A percentile compares a stretch with the other conserved stretches of the same genome.
These are phyloP conservation scores for Phialophora verrucosa DNA, from an alignment of 2,329 filamentous ascomycete species.

Conservation along the genomic window DNA sequence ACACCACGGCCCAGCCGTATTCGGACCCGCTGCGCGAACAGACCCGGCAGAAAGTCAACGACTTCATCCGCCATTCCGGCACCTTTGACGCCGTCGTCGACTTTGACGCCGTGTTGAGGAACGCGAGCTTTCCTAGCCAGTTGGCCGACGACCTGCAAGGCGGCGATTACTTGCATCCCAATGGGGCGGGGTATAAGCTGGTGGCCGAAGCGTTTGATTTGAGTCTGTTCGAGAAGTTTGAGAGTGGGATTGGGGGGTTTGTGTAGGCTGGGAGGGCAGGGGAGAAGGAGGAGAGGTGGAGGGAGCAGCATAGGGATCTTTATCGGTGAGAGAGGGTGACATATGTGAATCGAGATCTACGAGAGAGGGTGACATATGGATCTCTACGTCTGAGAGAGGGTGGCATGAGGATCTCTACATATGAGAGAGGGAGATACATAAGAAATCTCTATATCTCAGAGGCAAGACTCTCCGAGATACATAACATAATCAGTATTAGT, in stretches of 20 bases:
- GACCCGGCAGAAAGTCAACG: conserved; percentile 64
- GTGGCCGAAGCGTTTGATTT: conserved; percentile 66
- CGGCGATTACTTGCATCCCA: conserved; percentile 71
- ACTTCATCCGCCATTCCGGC: conserved; percentile 62
- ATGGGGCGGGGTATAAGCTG: conserved; percentile 63
- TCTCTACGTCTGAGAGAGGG: too few relatives aligned
- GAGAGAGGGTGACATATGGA: too few relatives aligned
- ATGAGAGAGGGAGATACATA: too few relatives aligned
- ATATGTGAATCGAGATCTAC: too few relatives aligned
- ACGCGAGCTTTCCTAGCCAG: conserved; percentile 56
- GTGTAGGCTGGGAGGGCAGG: not conserved
- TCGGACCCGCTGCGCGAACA: conserved; percentile 58
- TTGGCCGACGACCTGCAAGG: conserved; percentile 61
- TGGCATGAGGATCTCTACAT: too few relatives aligned
- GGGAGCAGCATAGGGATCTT: not conserved
- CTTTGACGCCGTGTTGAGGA: conserved; percentile 64
- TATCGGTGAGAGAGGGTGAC: too few relatives aligned
- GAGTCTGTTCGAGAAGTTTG: conserved; percentile 53
- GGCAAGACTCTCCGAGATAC: too few relatives aligned
- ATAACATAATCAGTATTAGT: too few relatives aligned
- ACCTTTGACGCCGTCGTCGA: conserved; percentile 67
- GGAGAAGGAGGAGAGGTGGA: too few relatives aligned
- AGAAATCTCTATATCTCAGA: too few relatives aligned
- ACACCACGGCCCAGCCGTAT: conserved; percentile 55
- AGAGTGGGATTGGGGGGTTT: conserved; percentile 22